These are phyloP conservation scores for Blastobotrys attinorum DNA, from an alignment of 805 yeast genomes.

Conservation along the genomic window DNA sequence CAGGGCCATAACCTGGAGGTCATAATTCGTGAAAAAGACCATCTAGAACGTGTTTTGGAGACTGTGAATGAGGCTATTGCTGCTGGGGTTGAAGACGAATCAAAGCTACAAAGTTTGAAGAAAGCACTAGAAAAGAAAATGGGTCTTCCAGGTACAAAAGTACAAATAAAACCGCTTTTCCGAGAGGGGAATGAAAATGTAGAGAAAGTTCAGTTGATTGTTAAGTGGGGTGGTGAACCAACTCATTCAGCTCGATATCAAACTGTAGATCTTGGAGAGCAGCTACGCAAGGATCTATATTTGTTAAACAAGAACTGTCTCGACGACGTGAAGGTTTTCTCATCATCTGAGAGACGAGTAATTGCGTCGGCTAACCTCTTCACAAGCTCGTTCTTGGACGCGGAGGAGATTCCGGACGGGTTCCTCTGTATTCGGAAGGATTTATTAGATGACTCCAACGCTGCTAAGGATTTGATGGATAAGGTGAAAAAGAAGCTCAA, in stretches of 20 bases:
- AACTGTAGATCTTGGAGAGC: slow-evolving; percentile 93
- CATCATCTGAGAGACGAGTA: slow-evolving; percentile 93
- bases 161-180: slow-evolving; percentile 86
- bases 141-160: slow-evolving; percentile 90
- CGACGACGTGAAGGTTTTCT: slow-evolving; percentile 76
- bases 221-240: slow-evolving; percentile 99
- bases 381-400: slow-evolving; percentile 66
- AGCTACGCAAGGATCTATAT: slow-evolving; percentile 83
- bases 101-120: slow-evolving; percentile 66
- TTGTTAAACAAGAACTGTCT: slow-evolving; percentile 77
- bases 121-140: slow-evolving; percentile 83
- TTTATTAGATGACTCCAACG: slow-evolving; percentile 89
- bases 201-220: slow-evolving; percentile 89
- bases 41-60: slow-evolving; percentile 74
- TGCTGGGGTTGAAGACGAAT: slow-evolving; percentile 71
- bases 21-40: slow-evolving; percentile 83
- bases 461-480: slow-evolving; percentile 97
- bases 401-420: slow-evolving; percentile 66
- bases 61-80: slow-evolving; percentile 66
- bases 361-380: slow-evolving; percentile 86
- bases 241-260: slow-evolving; percentile 96
- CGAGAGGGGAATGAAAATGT: slow-evolving; percentile 51
- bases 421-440: slow-evolving; percentile 81
- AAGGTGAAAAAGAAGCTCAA: slow-evolving; percentile 94
- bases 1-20: slow-evolving; percentile 96